Base-by-base conservation (phyloP, 495 filamentous ascomycete species). In the Penicillium bovifimosum region DNA sequence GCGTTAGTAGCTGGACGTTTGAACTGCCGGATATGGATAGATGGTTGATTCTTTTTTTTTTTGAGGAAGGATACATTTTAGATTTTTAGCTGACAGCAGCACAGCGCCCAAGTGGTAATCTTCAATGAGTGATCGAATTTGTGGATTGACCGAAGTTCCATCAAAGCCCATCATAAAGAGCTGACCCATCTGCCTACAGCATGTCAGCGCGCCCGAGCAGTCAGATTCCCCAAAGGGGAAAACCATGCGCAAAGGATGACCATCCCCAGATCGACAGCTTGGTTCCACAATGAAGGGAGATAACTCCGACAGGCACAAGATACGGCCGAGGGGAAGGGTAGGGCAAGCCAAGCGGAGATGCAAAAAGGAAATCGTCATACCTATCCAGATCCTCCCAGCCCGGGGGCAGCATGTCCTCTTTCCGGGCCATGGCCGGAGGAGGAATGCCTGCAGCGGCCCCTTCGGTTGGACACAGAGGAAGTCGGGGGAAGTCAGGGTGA, bases 91-190 rank as follows among this genome's bases (percentile, higher is more conserved):
- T 10, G 88, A 90, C 33, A 96, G 71, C 39, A 96, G 74, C 54
- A 96, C 82, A n/a, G 84, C 86, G 14, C 87, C 90, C 9, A 96
- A 63, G 59, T 95, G 86, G 59, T 95, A 87, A 54, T 92, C 78
- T 63, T 89, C 83, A 59, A 96, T 95, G 54, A 96, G 80, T 33
- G 81, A 81, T 59, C 83, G 84, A 59, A 96, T 93, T 69, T 91
- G 87, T 41, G 86, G 85, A 24, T 86, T 93, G 51, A 95, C 85
- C 59, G 87, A 80, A 40, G 89, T 91, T 51, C 90, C 90, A 77
- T 96, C 89, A 75, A 91, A 96, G 66, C 89, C 90, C 88, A 95
- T 92, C 79, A 95, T 92, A 71, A 95, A 85, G 70, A 95, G 82
- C 77, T 95, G 90, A 49, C 90, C 90, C 78, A 91, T 87, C 62